Base-by-base conservation (phyloP, 169 alveolate genomes). In the Babesia bigemina region DNA sequence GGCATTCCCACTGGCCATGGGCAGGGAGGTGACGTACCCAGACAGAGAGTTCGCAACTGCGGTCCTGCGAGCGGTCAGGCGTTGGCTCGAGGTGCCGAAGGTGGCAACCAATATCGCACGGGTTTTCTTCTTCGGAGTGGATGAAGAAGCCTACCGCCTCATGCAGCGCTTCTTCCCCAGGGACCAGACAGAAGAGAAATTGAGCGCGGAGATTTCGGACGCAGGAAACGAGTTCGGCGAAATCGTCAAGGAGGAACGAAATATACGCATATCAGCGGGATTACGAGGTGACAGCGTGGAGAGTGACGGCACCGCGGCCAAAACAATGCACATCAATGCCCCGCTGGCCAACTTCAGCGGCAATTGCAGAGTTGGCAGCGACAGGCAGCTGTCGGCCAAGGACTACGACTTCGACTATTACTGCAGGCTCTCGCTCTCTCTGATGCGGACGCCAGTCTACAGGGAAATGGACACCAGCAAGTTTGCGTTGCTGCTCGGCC, bases 141-240 rank as follows among this genome's bases (percentile, higher is more conserved):
- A 58, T n/a, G 74, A 58, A 22, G 52, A 61, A 2, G 28, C 72
- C 10, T 69, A 55, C 59, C 52, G 60, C 19, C 19, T 79, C 33
- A 45, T 71, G 56, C 57, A 77, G 60, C 63, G 84, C 10, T 79
- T 49, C 69, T 79, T 79, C 70, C 87, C 87, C 24, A 26, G 83
- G 16, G 66, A 62, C 48, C 33, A 33, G 48, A 24, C 22, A 24
- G 87, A 79, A 17, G 84, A 79, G 83, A 19, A 33, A 49, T 65
- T 67, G 4, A 79, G 87, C 65, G 87, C 74, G 8, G 87, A 79
- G 22, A 26, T 79, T 17, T n/a, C 58, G 4, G 75, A 65, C 42
- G 26, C 84, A 4, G 87, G 87, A 49, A 67, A 79, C 48, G 87
- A 66, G 58, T 60, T 24, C 50, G 87, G 87, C n/a, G 87, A 79